phyloP scores from a whole-genome alignment of 2,329 filamentous ascomycete species.

The Tricladium varicosporioides region DNA sequence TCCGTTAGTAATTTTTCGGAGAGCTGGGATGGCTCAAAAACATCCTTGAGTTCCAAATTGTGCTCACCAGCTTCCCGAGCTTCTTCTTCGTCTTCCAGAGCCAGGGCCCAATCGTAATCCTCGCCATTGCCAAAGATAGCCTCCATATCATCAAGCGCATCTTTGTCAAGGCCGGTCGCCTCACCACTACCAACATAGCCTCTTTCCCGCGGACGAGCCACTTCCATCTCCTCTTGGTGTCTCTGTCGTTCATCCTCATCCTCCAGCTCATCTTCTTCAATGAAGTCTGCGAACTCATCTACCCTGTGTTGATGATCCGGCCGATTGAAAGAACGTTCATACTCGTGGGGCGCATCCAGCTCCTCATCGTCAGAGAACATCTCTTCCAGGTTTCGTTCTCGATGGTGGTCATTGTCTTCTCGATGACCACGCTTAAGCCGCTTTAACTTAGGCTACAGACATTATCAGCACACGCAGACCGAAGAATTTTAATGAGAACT shows the following conservation, averaged over 20 bases:
- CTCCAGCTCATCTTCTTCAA: conserved; percentile 90
- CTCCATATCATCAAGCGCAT: conserved; percentile 92
- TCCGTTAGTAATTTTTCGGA: conserved; percentile 94
- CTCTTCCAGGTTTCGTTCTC: conserved; percentile 75
- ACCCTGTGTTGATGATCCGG: conserved; percentile 51
- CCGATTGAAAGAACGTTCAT: conserved; percentile 36
- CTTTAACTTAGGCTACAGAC: conserved; percentile 80
- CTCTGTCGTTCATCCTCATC: conserved; percentile 76
- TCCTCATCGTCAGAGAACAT: conserved; percentile 98
- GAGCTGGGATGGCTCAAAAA: conserved; percentile 95
- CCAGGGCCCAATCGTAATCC: conserved; percentile 93
- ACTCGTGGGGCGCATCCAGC: conserved; percentile 53
- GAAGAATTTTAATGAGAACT: neutral
- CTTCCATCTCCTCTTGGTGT: conserved; percentile 81
- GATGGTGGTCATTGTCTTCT: conserved; percentile 65
- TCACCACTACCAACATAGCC: conserved; percentile 71
- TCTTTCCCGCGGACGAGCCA: conserved; percentile 74
- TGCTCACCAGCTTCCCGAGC: conserved; percentile 76
- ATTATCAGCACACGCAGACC: conserved; percentile 21
- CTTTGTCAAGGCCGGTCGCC: conserved; percentile 83
- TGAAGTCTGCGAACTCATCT: conserved; percentile 92
- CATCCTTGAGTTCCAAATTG: conserved; percentile 89
- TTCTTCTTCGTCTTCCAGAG: conserved; percentile 83
- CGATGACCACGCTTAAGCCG: conserved; percentile 89
- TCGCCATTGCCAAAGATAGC: conserved; percentile 93